phyloP scores from a whole-genome alignment of 1,284 basidiomycete genomes.

The Singerocomus inundabilis region DNA sequence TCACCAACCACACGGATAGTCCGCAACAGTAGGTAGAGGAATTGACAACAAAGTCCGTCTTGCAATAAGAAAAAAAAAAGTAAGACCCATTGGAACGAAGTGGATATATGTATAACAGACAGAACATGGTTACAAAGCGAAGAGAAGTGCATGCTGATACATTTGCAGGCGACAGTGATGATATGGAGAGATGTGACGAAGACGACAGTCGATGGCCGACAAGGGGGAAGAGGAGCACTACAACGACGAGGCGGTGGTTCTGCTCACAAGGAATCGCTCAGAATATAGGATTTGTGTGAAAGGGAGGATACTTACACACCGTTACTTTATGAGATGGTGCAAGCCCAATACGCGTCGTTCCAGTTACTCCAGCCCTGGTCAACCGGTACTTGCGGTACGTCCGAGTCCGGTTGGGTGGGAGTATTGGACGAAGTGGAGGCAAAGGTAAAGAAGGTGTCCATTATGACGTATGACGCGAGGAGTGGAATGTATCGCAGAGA shows the following conservation, averaged over 20 bases:
- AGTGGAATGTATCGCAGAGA: too few species aligned
- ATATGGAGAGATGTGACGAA: neutral
- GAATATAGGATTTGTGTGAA: neutral
- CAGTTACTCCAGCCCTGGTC: constrained; percentile 1
- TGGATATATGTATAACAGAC: neutral
- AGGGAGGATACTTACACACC: constrained; percentile 12
- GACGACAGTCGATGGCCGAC: neutral
- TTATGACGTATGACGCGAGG: too few species aligned
- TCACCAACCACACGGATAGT: constrained; percentile 6
- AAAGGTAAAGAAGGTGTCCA: neutral
- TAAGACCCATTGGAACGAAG: constrained; percentile 15
- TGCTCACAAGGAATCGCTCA: constrained; percentile 7
- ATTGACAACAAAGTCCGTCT: constrained; percentile 10
- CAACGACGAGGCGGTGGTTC: neutral
- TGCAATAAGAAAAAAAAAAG: constrained; percentile 11
- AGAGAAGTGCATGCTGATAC: constrained; percentile 4
- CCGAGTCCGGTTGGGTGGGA: constrained; percentile 1
- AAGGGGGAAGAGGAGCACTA: neutral
- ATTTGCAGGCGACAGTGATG: neutral
- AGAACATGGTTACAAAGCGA: constrained; percentile 4
- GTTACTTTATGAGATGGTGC: constrained; percentile 20
- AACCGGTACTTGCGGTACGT: constrained; percentile 13
- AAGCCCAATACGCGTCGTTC: accelerated
- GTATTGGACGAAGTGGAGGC: neutral
- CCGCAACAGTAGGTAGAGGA: neutral